A percentile compares a stretch with the other conserved stretches of the same genome.
Conservation (phyloP, 805 yeast species). For the Saccharomycopsis javanensis region DNA sequence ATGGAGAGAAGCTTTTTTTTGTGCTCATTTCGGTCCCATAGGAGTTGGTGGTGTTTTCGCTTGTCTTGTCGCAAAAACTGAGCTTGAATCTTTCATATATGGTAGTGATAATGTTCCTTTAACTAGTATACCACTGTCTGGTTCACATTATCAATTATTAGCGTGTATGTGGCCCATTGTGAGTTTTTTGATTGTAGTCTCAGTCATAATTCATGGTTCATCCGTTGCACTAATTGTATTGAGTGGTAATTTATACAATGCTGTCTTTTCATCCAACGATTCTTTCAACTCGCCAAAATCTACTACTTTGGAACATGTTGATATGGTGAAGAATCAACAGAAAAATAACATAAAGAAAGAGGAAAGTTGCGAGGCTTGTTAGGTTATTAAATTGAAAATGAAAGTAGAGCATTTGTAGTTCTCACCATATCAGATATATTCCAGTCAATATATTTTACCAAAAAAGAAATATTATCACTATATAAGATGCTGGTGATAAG, state of each 20-base stretch:
- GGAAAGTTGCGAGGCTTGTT: neutral
- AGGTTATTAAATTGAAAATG: neutral
- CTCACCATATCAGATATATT: neutral
- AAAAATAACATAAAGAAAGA: neutral
- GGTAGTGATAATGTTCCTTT: constrained; percentile 49
- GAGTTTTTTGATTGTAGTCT: constrained; percentile 68
- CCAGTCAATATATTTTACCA: neutral
- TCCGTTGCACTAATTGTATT: constrained; percentile 68
- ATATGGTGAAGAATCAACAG: neutral
- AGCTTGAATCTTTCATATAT: constrained; percentile 42
- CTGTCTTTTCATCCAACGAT: constrained; percentile 57
- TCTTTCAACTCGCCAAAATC: neutral
- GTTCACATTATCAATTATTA: constrained; percentile 46
- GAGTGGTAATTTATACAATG: constrained; percentile 81
- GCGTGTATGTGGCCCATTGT: constrained; percentile 74
- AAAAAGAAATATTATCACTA: constrained; percentile 59
- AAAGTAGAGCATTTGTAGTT: neutral
- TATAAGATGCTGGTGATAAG: constrained; percentile 83
- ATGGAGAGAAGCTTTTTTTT: constrained; percentile 90
- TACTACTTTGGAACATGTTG: neutral
- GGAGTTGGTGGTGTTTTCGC: constrained; percentile 93
- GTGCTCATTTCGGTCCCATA: constrained; percentile 94
- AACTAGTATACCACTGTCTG: constrained; percentile 35
- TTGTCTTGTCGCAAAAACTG: constrained; percentile 65
- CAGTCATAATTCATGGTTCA: constrained; percentile 85